Conservation (phyloP, 2,329 filamentous ascomycete genomes). For the Clarireedia homoeocarpa region DNA sequence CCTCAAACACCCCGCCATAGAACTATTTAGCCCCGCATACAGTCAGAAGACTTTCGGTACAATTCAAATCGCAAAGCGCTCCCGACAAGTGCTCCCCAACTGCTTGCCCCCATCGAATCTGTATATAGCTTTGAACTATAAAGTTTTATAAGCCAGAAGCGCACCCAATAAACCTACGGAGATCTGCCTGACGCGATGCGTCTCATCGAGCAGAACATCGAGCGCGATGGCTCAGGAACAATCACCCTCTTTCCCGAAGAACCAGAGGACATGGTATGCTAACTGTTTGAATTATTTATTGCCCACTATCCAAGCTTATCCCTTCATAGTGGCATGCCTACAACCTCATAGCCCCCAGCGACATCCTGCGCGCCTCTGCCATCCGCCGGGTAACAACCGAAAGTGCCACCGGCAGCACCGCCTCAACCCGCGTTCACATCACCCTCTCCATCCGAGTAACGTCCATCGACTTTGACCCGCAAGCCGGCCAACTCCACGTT, state of each 20-base stretch:
- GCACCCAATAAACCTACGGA: too few species aligned
- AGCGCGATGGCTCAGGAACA: conserved; percentile 56
- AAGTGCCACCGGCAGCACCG: conserved; percentile 50
- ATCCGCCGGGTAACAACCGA: conserved; percentile 56
- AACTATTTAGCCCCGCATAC: not conserved
- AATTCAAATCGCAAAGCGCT: too few species aligned
- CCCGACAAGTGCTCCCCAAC: too few species aligned
- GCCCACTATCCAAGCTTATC: not conserved
- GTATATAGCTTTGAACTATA: too few species aligned
- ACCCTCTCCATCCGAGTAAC: conserved; percentile 59
- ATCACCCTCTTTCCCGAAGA: conserved; percentile 64
- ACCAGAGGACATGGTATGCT: conserved; percentile 62
- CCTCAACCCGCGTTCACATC: conserved; percentile 55
- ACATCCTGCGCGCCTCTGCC: conserved; percentile 57
- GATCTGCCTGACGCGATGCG: conserved; percentile 41
- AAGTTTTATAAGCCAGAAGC: too few species aligned
- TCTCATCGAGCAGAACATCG: conserved; percentile 58
- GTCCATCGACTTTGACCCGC: conserved; percentile 60
- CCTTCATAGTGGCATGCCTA: conserved; percentile 59
- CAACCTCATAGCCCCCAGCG: conserved; percentile 60
- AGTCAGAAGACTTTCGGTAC: too few species aligned
- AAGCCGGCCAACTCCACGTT: conserved; percentile 60
- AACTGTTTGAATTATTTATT: not conserved
- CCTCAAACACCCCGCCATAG: not conserved
- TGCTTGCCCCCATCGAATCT: too few species aligned